phyloP scores from a whole-genome alignment of 257 asterid species.

The Solanum lycopersicoides region DNA sequence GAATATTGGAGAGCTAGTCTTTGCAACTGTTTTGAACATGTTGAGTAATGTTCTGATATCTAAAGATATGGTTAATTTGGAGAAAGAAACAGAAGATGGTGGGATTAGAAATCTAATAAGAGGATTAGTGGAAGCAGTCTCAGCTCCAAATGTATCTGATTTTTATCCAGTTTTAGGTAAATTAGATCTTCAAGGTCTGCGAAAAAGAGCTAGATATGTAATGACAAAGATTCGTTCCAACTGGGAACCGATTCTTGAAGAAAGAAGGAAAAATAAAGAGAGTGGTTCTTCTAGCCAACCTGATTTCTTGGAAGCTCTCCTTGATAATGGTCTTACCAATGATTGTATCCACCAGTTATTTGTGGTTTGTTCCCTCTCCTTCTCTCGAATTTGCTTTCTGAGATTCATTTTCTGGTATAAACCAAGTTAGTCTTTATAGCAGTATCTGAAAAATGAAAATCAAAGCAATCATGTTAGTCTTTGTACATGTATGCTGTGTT shows the following conservation, averaged over 20 bases:
- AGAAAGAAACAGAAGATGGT: not conserved
- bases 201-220: not conserved
- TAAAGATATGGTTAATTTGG: too few species aligned
- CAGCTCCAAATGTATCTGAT: constrained; percentile 26
- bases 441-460: not conserved
- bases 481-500: not conserved
- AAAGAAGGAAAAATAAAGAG: constrained; percentile 3
- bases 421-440: not conserved
- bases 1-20: too few species aligned
- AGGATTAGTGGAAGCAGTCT: not conserved
- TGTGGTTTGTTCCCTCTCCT: constrained; percentile 4
- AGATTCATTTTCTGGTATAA: not conserved
- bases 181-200: constrained; percentile 39
- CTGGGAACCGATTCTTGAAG: constrained; percentile 29
- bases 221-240: not conserved
- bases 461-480: not conserved
- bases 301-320: constrained; percentile 22
- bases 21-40: too few species aligned
- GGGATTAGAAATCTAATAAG: constrained; percentile 14
- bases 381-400: not conserved
- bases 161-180: constrained; percentile 20
- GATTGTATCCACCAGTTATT: constrained; percentile 26
- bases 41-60: too few species aligned
- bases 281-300: not conserved
- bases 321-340: constrained; percentile 16